Conservation (phyloP, 2,329 filamentous ascomycete genomes). For the Emmonsiellopsis sp. region DNA sequence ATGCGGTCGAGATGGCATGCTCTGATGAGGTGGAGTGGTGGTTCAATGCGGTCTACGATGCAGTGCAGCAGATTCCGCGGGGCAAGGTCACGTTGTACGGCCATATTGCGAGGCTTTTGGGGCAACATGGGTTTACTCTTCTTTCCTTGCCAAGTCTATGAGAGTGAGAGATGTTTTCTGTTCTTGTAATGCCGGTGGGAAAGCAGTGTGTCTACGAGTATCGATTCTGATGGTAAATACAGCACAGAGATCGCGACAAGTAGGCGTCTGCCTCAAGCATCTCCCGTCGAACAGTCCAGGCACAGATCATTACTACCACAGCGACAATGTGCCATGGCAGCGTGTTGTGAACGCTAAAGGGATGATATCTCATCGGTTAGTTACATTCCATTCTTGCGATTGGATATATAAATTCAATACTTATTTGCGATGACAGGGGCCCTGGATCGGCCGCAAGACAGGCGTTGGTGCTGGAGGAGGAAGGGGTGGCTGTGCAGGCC, state of each 20-base stretch:
- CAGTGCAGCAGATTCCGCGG: conserved; percentile 72
- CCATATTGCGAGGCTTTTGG: conserved; percentile 53
- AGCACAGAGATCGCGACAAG: conserved; percentile 71
- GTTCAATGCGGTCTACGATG: conserved; percentile 62
- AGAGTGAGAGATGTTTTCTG: not conserved
- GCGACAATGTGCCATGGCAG: conserved; percentile 84
- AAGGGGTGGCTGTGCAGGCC: conserved; percentile 33
- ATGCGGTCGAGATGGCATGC: conserved; percentile 28
- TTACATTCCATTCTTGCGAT: not conserved
- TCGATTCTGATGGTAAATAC: not conserved
- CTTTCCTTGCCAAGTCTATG: not conserved
- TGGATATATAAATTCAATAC: too few relatives aligned
- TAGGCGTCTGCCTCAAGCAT: conserved; percentile 83
- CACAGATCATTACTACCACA: conserved; percentile 51
- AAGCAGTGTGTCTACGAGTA: not conserved
- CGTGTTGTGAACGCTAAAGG: conserved; percentile 83
- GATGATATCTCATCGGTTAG: conserved; percentile 71
- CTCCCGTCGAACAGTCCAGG: conserved; percentile 49
- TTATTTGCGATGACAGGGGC: conserved; percentile 18
- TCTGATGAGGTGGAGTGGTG: conserved; percentile 41
- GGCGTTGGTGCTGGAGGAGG: conserved; percentile 29
- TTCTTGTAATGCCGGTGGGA: not conserved
- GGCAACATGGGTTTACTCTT: conserved; percentile 42
- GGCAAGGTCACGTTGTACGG: conserved; percentile 85
- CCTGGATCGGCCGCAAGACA: conserved; percentile 35